Evolutionary conservation across 2,329 filamentous ascomycete genomes (phyloP), one percentile per base, ranked within the genome.

Genomic region (Orbilia quercus): DNA sequence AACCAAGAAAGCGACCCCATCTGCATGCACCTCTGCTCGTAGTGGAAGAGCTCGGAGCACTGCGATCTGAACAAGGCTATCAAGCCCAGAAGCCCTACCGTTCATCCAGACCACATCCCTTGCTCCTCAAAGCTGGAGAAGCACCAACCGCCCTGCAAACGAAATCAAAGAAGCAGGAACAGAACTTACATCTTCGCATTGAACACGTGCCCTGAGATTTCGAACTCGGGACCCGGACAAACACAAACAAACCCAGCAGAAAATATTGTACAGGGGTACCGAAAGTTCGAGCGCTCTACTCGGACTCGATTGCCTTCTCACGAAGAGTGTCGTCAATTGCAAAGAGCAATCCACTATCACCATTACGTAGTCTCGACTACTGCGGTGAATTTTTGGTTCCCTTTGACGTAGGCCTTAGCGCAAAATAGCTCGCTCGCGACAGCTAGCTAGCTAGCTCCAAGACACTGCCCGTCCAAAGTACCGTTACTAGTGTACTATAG

Each of bases 21-120:
- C 57, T 70, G 65, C 65, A 71, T 71, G 58, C 66, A 72, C 45
- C 31, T 36, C 22, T 42, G 44, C 59, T 64, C 36, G 28, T 31
- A n/a, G 28, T 67, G 57, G 47, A 72, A 72, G 66, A 72, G 66
- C 66, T 72, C 66, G 66, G 66, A 72, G 66, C 66, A 63, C 66
- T 58, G 59, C 66, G 51, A 72, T 64, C 59, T 64, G n/a, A 34
- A 42, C 58, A 31, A 72, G 66, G 34, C 51, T 64, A 51, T 63
- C 54, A 31, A 23, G 28, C 5, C 25, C 36, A 44, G n/a, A n/a
- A 57, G 58, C 59, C 59, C 53, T 72, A 63, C 51, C 57, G 63
- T 53, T 57, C 51, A 47, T 16, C 16, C 18, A 42, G n/a, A 22
- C 48, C 53, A 70, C 48, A 20, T 57, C 58, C 58, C 66, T 59